Evolutionary conservation across 768 basidiomycete species (phyloP).

Genomic region (Mycena vitilis): DNA sequence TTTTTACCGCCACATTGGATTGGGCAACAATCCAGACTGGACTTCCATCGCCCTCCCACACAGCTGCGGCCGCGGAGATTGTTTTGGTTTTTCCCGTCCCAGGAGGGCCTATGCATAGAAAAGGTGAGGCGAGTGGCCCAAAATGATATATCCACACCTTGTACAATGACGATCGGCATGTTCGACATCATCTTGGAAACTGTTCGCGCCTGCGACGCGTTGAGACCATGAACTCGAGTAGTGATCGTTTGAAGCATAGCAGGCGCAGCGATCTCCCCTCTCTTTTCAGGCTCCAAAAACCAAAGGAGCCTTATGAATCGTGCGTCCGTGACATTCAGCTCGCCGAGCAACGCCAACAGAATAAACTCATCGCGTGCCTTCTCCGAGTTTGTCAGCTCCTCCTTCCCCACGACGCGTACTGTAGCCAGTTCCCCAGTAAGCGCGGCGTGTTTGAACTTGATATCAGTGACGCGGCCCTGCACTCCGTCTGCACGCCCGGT

Average conservation of each 20-base stretch:
- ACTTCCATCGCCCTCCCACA: conserved; percentile 22
- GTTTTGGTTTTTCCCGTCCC: conserved; percentile 60
- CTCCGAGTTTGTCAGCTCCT: conserved; percentile 51
- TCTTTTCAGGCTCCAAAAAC: neutral
- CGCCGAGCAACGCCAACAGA: conserved; percentile 7
- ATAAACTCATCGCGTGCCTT: conserved; percentile 23
- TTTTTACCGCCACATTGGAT: conserved; percentile 65
- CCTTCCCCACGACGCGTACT: conserved; percentile 56
- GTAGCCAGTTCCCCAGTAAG: conserved; percentile 41
- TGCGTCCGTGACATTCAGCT: conserved; percentile 14
- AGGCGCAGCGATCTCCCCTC: neutral
- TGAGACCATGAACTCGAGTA: conserved; percentile 5
- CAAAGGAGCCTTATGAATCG: conserved; percentile 19
- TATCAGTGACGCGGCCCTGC: conserved; percentile 51
- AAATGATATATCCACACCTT: neutral
- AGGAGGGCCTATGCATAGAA: conserved; percentile 45
- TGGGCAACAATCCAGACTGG: conserved; percentile 58
- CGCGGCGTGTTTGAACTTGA: conserved; percentile 40
- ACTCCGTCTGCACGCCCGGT: conserved; percentile 45
- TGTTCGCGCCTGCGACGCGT: conserved; percentile 11
- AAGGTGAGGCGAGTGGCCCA: neutral
- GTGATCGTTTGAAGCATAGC: neutral
- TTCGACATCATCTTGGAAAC: conserved; percentile 11
- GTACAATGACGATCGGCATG: conserved; percentile 14
- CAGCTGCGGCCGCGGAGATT: conserved; percentile 44